These are phyloP conservation scores for Fraxinus velutina DNA, from an alignment of 305 asterid genomes.

Conservation along the genomic window DNA sequence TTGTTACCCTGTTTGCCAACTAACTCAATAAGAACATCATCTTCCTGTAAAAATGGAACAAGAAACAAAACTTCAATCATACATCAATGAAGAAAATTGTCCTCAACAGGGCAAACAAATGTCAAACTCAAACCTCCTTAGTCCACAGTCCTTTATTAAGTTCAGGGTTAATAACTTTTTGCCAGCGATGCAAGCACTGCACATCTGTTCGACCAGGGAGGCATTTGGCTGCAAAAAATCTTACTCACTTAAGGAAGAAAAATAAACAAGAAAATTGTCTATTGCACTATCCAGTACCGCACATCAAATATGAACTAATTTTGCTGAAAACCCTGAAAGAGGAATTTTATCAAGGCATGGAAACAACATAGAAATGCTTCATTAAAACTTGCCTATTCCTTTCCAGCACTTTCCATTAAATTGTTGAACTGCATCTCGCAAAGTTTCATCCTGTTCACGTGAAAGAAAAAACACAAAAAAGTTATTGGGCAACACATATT, in stretches of 20 bases:
- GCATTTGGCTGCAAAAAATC: slow-evolving; percentile 37
- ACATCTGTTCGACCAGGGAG: slow-evolving; percentile 53
- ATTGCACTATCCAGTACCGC: not conserved
- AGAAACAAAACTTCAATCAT: not conserved
- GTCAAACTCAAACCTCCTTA: slow-evolving; percentile 39
- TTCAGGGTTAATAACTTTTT: slow-evolving; percentile 53
- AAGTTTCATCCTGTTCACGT: slow-evolving; percentile 36
- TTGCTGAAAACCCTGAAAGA: not conserved
- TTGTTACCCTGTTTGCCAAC: slow-evolving; percentile 34
- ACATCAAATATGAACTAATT: not conserved
- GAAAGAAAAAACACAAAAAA: not conserved
- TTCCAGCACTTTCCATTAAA: slow-evolving; percentile 48
- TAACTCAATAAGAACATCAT: slow-evolving; percentile 38
- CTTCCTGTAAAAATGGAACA: slow-evolving; percentile 43
- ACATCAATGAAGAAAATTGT: not conserved
- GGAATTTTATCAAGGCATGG: not conserved
- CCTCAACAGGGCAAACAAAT: not conserved
- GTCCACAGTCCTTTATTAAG: slow-evolving; percentile 63
- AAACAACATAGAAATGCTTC: not conserved
- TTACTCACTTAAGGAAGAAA: not conserved
- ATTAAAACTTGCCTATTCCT: slow-evolving; percentile 38
- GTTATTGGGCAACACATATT: not conserved
- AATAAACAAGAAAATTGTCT: not conserved
- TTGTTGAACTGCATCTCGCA: slow-evolving; percentile 40
- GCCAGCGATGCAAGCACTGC: slow-evolving; percentile 70